phyloP scores from a whole-genome alignment of 1,139 yeast species.

The Suhomyces terraborum region DNA sequence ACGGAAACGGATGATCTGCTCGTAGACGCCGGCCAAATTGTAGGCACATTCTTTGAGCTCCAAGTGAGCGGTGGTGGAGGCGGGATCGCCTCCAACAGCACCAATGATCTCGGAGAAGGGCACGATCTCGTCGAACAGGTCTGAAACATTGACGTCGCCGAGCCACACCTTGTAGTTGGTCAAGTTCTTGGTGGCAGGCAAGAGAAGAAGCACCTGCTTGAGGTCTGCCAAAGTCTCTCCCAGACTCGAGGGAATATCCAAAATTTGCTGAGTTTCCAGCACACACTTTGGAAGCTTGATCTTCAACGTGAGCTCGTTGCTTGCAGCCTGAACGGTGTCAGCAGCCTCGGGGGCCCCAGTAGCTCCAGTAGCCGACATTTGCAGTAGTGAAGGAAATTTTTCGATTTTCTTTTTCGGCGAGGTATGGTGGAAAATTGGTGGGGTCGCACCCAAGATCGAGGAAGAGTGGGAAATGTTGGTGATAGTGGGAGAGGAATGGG shows the following conservation, averaged over 20 bases:
- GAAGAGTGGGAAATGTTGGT: not conserved
- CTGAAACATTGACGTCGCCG: conserved; percentile 38
- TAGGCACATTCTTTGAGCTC: conserved; percentile 38
- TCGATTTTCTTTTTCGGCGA: conserved; percentile 9
- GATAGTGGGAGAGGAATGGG: not conserved
- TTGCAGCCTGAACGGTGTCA: conserved; percentile 18
- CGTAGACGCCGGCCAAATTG: conserved; percentile 41
- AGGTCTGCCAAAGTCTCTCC: conserved; percentile 60
- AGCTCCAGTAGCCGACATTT: conserved; percentile 14
- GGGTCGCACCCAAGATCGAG: not conserved
- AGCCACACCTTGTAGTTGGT: conserved; percentile 58
- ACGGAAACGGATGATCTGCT: conserved; percentile 45
- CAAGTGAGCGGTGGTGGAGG: conserved; percentile 23
- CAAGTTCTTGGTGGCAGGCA: conserved; percentile 57
- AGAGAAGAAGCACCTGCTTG: conserved; percentile 55
- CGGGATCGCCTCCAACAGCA: conserved; percentile 25
- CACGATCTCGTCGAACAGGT: conserved; percentile 35
- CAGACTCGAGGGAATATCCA: conserved; percentile 36
- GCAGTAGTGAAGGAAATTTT: conserved; percentile 9
- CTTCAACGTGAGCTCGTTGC: conserved; percentile 29
- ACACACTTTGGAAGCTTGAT: conserved; percentile 38
- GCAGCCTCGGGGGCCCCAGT: conserved; percentile 8
- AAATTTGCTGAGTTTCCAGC: conserved; percentile 20
- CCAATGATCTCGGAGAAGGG: conserved; percentile 35
- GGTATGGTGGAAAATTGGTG: conserved; percentile 4